phyloP scores from a whole-genome alignment of 2,329 filamentous ascomycete genomes.

The Ramichloridium luteum region DNA sequence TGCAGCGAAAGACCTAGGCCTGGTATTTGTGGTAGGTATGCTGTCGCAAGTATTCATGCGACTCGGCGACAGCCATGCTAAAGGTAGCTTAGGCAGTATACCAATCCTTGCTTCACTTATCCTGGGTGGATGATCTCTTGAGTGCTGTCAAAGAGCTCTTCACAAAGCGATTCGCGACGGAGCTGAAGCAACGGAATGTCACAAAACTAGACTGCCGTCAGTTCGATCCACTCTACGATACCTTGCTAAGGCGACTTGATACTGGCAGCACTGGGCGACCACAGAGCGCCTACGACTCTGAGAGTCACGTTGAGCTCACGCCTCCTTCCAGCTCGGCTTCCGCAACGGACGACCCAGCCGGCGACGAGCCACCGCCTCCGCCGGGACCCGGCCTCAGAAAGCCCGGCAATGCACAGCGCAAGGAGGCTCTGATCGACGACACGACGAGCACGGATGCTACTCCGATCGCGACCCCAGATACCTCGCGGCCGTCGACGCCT shows the following conservation, averaged over 20 bases:
- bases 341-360: constrained; percentile 34
- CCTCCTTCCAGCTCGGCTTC: constrained; percentile 39
- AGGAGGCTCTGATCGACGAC: constrained; percentile 13
- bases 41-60: constrained; percentile 4
- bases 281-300: constrained; percentile 19
- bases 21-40: constrained; percentile 78
- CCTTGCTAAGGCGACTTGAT: constrained; percentile 75
- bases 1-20: constrained; percentile 75
- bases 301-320: constrained; percentile 36
- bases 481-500: constrained; percentile 70
- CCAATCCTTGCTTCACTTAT: constrained; percentile 83
- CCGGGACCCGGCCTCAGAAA: constrained; percentile 36
- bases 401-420: constrained; percentile 21
- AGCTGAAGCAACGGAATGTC: constrained; percentile 68
- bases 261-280: constrained; percentile 25
- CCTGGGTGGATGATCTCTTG: constrained; percentile 93
- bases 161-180: constrained; percentile 75
- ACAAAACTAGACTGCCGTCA: constrained; percentile 63
- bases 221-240: constrained; percentile 90
- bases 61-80: neutral
- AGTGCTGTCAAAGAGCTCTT: constrained; percentile 93
- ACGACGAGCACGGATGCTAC: constrained; percentile 54
- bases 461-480: constrained; percentile 57
- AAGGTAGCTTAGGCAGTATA: constrained; percentile 64
- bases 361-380: constrained; percentile 42